Percentiles rank a stretch among this genome's conserved stretches.
These are phyloP conservation scores for Entomortierella parvispora DNA, from an alignment of 192 early-diverging fungal species.

Conservation along the genomic window DNA sequence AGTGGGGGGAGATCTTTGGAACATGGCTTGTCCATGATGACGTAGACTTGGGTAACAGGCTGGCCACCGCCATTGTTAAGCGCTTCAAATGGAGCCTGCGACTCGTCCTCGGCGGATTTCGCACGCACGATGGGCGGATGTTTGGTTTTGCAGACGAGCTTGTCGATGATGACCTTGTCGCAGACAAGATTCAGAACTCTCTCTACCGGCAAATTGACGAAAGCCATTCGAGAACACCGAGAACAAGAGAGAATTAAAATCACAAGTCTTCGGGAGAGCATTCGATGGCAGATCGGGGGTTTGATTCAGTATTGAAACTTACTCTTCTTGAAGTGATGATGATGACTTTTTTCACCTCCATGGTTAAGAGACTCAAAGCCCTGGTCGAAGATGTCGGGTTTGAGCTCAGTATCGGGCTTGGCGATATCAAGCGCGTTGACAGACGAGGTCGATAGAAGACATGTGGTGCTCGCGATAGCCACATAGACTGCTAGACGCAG, in stretches of 20 bases:
- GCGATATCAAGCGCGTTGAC: neutral
- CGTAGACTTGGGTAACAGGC: neutral
- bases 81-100: neutral
- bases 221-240: neutral
- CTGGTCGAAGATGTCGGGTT: neutral
- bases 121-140: neutral
- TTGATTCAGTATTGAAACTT: no score
- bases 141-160: neutral
- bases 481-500: conserved; percentile 7
- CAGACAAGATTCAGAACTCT: conserved; percentile 7
- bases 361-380: conserved; percentile 2
- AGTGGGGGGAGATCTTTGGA: conserved; percentile 4
- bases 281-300: no score
- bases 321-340: no score
- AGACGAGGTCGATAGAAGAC: conserved; percentile 7
- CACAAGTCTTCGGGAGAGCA: neutral
- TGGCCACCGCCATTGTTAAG: neutral
- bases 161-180: conserved; percentile 2
- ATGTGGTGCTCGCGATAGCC: conserved; percentile 8
- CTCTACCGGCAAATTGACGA: neutral
- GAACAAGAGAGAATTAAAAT: neutral
- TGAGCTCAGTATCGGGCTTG: neutral
- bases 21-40: conserved; percentile 7
- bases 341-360: neutral
- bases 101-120: no score